Percentiles rank a stretch among this genome's conserved stretches.
These are phyloP conservation scores for Larix sibirica DNA, from an alignment of 83 land plant species.

Conservation along the genomic window DNA sequence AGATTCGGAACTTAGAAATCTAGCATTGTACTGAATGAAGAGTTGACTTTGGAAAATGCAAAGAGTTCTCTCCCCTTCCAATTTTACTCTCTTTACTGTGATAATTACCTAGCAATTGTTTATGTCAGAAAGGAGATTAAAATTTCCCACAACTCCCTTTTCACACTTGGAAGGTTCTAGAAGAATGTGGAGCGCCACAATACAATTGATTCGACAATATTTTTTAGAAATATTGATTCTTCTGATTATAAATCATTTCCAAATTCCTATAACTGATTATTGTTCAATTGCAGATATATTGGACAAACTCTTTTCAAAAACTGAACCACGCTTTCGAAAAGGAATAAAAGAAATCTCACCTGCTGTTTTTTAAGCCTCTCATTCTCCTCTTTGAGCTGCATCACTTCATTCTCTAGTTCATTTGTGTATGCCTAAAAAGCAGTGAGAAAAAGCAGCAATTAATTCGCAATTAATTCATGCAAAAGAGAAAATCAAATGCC, in stretches of 20 bases:
- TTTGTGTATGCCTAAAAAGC: constrained; percentile 46
- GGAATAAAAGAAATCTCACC: constrained; percentile 18
- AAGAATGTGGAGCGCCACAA: no score
- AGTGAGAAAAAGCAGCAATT: constrained; percentile 5
- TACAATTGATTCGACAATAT: no score
- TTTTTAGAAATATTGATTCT: no score
- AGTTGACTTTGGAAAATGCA: no score
- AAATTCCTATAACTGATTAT: not conserved
- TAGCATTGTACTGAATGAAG: no score
- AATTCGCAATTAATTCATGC: constrained; percentile 2
- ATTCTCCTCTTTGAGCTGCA: constrained; percentile 53
- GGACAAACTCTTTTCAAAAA: not conserved
- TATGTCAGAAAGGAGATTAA: no score
- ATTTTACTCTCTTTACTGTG: no score
- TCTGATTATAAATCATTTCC: not conserved
- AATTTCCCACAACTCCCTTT: no score
- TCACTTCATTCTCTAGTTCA: constrained; percentile 59
- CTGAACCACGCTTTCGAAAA: not conserved
- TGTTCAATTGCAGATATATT: not conserved
- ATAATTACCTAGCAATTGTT: no score
- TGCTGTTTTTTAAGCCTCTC: constrained; percentile 40
- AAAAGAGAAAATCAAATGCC: not conserved
- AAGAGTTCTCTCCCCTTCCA: no score
- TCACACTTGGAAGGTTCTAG: no score
- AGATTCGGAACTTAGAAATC: no score